Conservation (phyloP, 768 basidiomycete species). For the Coprinopsis sp. region DNA sequence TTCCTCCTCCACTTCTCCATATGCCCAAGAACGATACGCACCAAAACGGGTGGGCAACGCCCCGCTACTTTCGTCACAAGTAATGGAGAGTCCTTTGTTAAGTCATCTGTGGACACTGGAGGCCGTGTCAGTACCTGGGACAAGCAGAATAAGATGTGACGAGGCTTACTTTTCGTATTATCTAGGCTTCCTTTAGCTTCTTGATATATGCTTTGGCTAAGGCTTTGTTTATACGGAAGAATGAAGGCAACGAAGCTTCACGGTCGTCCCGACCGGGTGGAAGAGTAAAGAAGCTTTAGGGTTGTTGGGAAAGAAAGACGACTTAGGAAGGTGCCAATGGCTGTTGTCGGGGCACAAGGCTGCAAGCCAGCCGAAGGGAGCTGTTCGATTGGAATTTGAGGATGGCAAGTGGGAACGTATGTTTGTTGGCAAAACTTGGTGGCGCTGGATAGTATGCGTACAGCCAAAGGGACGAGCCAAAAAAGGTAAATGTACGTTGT, state of each 20-base stretch:
- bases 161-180: slow-evolving; percentile 39
- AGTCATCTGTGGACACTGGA: no score
- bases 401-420: slow-evolving; percentile 62
- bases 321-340: slow-evolving; percentile 38
- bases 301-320: slow-evolving; percentile 33
- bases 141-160: not conserved
- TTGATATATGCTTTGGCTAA: slow-evolving; percentile 48
- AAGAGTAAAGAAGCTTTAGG: slow-evolving; percentile 56
- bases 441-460: not conserved
- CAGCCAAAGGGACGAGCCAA: not conserved
- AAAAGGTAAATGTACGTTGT: slow-evolving; percentile 1
- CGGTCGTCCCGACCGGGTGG: slow-evolving; percentile 56
- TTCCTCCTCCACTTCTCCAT: no score
- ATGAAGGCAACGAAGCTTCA: slow-evolving; percentile 65
- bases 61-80: no score
- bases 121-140: no score
- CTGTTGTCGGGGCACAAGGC: slow-evolving; percentile 36
- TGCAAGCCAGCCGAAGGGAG: slow-evolving; percentile 56
- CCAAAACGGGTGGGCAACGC: no score
- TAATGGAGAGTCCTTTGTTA: no score
- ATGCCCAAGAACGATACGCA: no score
- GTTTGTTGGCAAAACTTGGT: slow-evolving; percentile 43
- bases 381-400: slow-evolving; percentile 55
- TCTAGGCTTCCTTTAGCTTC: slow-evolving; percentile 28
- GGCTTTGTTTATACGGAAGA: slow-evolving; percentile 63